phyloP scores from a whole-genome alignment of 352 stramenopile genomes.

The Thalassiosira exigua region DNA sequence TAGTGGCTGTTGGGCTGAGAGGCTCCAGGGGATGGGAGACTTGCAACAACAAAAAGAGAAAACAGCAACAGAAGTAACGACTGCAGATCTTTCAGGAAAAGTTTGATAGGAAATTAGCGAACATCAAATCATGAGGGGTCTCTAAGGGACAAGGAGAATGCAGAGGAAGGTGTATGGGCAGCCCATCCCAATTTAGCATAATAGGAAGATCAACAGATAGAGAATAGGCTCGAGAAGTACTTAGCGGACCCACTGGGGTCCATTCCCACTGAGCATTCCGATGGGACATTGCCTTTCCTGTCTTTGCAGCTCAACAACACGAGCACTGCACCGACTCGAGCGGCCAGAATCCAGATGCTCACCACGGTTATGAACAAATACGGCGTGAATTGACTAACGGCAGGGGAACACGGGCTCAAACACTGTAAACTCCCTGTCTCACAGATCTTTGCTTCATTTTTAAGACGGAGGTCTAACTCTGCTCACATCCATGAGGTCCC shows the following conservation, averaged over 20 bases:
- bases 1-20: conserved; percentile 1
- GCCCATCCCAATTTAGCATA: not conserved
- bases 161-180: not conserved
- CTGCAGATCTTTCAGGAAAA: not conserved
- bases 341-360: conserved; percentile 4
- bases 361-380: conserved; percentile 13
- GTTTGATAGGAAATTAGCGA: not conserved
- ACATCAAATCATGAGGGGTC: not conserved
- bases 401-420: conserved; percentile 10
- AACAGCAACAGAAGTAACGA: not conserved
- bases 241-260: not conserved
- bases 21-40: not conserved
- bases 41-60: not conserved
- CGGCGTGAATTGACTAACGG: not conserved
- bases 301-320: conserved; percentile 1
- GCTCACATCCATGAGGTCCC: conserved; percentile 6
- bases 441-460: conserved; percentile 4
- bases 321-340: not conserved
- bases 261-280: not conserved
- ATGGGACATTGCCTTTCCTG: not conserved
- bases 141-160: not conserved
- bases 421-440: not conserved
- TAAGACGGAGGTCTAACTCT: not conserved
- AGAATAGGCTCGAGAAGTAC: not conserved
- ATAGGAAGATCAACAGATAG: not conserved